A percentile compares a stretch with the other conserved stretches of the same genome.
Evolutionary conservation across 2,329 filamentous ascomycete species (phyloP).

Genomic region (Phoma herbarum): DNA sequence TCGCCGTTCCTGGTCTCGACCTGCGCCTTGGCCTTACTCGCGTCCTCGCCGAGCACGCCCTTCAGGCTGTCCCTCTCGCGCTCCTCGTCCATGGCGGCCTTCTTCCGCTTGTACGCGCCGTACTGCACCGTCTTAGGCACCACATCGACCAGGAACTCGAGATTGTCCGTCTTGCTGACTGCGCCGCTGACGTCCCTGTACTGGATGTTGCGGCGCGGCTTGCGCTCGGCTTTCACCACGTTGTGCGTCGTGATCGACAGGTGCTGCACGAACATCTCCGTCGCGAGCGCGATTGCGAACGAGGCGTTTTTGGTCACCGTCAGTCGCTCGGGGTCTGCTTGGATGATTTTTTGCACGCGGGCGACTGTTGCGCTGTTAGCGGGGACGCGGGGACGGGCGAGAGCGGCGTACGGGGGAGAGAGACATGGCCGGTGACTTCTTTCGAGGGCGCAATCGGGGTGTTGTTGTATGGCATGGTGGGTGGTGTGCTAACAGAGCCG

Average conservation of each 20-base stretch:
- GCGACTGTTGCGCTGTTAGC: slow-evolving; percentile 69
- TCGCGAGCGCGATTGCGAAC: slow-evolving; percentile 91
- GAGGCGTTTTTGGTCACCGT: slow-evolving; percentile 88
- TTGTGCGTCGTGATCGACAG: slow-evolving; percentile 85
- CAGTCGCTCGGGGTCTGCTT: slow-evolving; percentile 81
- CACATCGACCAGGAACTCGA: slow-evolving; percentile 92
- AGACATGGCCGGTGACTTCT: slow-evolving; percentile 84
- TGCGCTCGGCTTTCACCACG: slow-evolving; percentile 88
- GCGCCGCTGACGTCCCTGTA: slow-evolving; percentile 94
- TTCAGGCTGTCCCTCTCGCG: slow-evolving; percentile 44
- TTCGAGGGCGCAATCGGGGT: slow-evolving; percentile 80
- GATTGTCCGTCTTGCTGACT: slow-evolving; percentile 86
- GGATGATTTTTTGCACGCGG: slow-evolving; percentile 94
- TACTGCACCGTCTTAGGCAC: slow-evolving; percentile 86
- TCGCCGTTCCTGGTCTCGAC: slow-evolving; percentile 1
- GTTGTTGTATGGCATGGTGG: slow-evolving; percentile 87
- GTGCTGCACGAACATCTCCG: slow-evolving; percentile 96
- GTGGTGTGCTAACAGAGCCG: slow-evolving; percentile 11
- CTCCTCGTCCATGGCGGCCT: slow-evolving; percentile 50
- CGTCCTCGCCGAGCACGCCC: slow-evolving; percentile 22
- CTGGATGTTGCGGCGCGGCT: slow-evolving; percentile 91
- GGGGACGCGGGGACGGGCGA: background rate
- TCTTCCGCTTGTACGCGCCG: slow-evolving; percentile 76
- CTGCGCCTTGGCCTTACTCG: slow-evolving; percentile 13
- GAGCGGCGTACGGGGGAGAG: slow-evolving; percentile 76